Percentiles rank a stretch among this genome's conserved stretches.
Conservation (phyloP, 257 asterid species). For the Penstemon barbatus region DNA sequence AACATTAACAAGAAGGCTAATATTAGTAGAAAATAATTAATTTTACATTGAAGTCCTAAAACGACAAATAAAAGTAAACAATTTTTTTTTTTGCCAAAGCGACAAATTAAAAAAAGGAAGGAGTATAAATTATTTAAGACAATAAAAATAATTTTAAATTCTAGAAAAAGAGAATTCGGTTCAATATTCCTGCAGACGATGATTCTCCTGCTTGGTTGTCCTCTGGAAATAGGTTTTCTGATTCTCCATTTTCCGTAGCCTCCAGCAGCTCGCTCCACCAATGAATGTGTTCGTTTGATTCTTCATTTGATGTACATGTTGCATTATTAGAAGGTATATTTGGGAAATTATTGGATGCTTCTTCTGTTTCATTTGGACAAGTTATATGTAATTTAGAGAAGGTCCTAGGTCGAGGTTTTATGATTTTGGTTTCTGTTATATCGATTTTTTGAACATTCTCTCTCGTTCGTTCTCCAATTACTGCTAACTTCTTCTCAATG, state of each 20-base stretch:
- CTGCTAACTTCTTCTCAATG: constrained; percentile 30
- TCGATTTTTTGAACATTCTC: background rate
- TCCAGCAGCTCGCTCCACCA: constrained; percentile 41
- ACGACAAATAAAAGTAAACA: too few species aligned
- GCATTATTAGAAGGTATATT: too few species aligned
- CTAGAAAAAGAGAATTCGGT: too few species aligned
- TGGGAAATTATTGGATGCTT: background rate
- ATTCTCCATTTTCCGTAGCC: constrained; percentile 19
- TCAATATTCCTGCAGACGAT: too few species aligned
- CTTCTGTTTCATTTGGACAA: background rate
- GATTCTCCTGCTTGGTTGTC: background rate
- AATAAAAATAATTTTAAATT: too few species aligned
- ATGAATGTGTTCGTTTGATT: constrained; percentile 25
- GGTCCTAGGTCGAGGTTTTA: constrained; percentile 33
- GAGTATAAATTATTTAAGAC: too few species aligned
- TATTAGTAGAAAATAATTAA: too few species aligned
- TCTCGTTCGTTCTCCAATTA: background rate
- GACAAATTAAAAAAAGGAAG: too few species aligned
- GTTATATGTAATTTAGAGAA: constrained; percentile 14
- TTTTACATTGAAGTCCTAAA: too few species aligned
- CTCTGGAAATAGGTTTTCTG: background rate
- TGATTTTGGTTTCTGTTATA: background rate
- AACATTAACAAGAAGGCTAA: too few species aligned
- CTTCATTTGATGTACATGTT: background rate
- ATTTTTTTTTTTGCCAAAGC: too few species aligned